phyloP scores from a whole-genome alignment of 139 green algal species.

The Coelastrella sp. region DNA sequence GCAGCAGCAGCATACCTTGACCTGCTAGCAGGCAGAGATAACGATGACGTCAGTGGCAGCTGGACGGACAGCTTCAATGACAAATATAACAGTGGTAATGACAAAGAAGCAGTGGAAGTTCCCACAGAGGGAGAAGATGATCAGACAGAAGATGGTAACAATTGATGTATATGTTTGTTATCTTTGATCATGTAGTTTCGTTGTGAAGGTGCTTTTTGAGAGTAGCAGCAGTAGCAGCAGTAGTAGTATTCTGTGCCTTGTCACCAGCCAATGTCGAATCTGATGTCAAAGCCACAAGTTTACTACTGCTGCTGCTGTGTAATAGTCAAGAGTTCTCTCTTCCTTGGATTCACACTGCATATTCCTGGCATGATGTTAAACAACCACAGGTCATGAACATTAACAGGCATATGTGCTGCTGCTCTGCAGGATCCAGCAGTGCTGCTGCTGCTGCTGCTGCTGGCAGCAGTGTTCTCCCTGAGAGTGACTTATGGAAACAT shows the following conservation, averaged over 20 bases:
- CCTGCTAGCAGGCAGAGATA: neutral
- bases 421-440: neutral
- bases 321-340: neutral
- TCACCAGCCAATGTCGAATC: no score
- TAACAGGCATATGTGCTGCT: neutral
- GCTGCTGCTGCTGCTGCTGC: neutral
- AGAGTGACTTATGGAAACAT: neutral
- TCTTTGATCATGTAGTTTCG: no score
- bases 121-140: neutral
- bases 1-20: conserved; percentile 39
- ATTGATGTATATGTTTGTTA: no score
- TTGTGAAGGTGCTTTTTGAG: no score
- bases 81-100: neutral
- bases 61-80: no score
- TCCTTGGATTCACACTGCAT: neutral
- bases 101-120: neutral
- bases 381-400: neutral
- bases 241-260: neutral
- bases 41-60: neutral
- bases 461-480: neutral
- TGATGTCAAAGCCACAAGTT: no score
- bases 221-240: neutral
- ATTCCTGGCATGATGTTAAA: neutral
- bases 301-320: no score
- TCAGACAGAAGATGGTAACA: neutral